phyloP scores from a whole-genome alignment of 345 rosid species.

The Punica granatum region DNA sequence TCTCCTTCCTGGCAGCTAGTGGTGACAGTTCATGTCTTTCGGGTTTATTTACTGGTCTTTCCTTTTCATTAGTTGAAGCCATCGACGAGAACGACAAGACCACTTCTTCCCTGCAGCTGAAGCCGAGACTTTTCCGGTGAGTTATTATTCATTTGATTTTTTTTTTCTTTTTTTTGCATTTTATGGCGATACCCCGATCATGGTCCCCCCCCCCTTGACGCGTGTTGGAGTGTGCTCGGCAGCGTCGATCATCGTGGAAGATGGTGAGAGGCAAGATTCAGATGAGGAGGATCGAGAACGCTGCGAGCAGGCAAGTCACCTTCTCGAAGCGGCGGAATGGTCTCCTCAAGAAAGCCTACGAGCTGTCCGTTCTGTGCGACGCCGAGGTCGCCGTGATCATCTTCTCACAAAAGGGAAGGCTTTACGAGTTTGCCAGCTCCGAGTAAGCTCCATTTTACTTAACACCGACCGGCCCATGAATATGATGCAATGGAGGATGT shows the following conservation, averaged over 20 bases:
- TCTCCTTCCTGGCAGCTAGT: neutral
- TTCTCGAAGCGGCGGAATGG: too few species aligned
- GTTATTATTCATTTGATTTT: neutral
- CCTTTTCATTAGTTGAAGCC: neutral
- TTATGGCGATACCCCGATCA: neutral
- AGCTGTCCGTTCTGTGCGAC: too few species aligned
- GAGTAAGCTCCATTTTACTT: conserved; percentile 2
- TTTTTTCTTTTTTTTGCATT: neutral
- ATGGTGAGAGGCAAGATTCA: conserved; percentile 17
- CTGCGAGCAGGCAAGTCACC: conserved; percentile 13
- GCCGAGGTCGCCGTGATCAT: conserved; percentile 10
- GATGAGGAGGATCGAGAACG: conserved; percentile 12
- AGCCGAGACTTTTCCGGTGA: neutral
- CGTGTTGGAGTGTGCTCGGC: neutral
- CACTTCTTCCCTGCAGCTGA: neutral
- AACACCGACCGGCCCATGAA: neutral
- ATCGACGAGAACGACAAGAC: neutral
- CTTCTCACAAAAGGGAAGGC: conserved; percentile 15
- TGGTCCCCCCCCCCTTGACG: neutral
- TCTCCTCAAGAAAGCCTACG: too few species aligned
- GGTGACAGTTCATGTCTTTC: neutral
- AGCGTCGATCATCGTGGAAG: neutral
- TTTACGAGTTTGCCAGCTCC: conserved; percentile 6
- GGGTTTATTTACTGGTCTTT: neutral
- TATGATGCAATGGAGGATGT: neutral